Conservation (phyloP, 2,329 filamentous ascomycete species). For the Corynespora cassiicola region DNA sequence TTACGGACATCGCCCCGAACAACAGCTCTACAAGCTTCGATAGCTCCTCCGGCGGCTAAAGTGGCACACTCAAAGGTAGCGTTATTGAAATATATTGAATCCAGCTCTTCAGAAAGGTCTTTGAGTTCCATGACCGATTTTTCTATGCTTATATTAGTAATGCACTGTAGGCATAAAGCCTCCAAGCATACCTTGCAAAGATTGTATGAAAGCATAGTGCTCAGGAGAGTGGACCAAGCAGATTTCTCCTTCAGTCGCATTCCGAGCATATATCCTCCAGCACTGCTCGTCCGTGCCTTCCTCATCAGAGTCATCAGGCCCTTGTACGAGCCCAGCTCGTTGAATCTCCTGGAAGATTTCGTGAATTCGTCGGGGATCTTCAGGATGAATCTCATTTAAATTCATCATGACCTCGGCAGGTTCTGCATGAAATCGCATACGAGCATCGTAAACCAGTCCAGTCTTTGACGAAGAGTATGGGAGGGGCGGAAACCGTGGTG, state of each 20-base stretch:
- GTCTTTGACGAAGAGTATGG: slow-evolving; percentile 44
- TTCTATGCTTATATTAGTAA: slow-evolving; percentile 27
- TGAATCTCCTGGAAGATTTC: slow-evolving; percentile 92
- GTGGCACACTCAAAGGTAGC: slow-evolving; percentile 82
- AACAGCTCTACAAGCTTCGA: slow-evolving; percentile 94
- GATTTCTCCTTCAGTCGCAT: slow-evolving; percentile 81
- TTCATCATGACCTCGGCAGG: slow-evolving; percentile 49
- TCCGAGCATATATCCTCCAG: slow-evolving; percentile 75
- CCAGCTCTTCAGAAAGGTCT: slow-evolving; percentile 62
- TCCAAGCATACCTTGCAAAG: slow-evolving; percentile 52
- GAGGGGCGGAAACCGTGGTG: slow-evolving; percentile 42
- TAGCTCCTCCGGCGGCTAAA: slow-evolving; percentile 88
- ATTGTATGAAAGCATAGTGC: slow-evolving; percentile 81
- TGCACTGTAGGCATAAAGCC: too few relatives aligned
- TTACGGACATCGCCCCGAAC: slow-evolving; percentile 86
- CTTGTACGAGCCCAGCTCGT: slow-evolving; percentile 77
- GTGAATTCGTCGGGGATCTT: slow-evolving; percentile 90
- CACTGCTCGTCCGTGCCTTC: slow-evolving; percentile 60
- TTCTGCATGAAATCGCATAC: slow-evolving; percentile 96
- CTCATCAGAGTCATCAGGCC: slow-evolving; percentile 58
- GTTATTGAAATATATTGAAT: slow-evolving; percentile 68
- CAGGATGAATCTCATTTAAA: slow-evolving; percentile 82
- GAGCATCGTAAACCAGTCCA: slow-evolving; percentile 76
- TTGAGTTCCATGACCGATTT: slow-evolving; percentile 69
- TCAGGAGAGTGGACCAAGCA: slow-evolving; percentile 76